Evolutionary conservation across 257 asterid genomes (phyloP).

Genomic region (Ilex asprella): DNA sequence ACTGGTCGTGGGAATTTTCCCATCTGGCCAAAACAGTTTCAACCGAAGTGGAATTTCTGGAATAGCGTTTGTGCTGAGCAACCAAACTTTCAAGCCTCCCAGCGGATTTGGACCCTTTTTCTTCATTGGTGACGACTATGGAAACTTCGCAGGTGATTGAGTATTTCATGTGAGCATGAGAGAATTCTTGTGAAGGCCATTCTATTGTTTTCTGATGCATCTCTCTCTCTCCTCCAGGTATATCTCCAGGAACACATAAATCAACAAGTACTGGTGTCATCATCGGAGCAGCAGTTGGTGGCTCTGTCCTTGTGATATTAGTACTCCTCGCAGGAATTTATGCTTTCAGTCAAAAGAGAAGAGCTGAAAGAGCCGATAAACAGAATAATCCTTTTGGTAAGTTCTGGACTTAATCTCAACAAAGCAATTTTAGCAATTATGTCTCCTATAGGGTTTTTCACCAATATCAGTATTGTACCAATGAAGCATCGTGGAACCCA

Average conservation of each 20-base stretch:
- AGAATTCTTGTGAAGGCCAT: neutral
- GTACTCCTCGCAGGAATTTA: slow-evolving; percentile 60
- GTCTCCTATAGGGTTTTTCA: slow-evolving; percentile 2
- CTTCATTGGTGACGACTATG: slow-evolving; percentile 39
- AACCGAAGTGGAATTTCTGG: slow-evolving; percentile 49
- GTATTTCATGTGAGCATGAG: neutral
- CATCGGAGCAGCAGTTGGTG: slow-evolving; percentile 74
- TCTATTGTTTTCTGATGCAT: neutral
- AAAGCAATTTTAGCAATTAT: neutral
- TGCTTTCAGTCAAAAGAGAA: slow-evolving; percentile 62
- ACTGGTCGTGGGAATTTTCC: slow-evolving; percentile 53
- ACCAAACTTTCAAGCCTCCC: slow-evolving; percentile 85
- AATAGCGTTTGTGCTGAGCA: slow-evolving; percentile 62
- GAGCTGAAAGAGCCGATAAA: slow-evolving; percentile 61
- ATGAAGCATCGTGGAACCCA: slow-evolving; percentile 72
- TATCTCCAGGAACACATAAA: slow-evolving; percentile 21
- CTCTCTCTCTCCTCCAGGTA: slow-evolving; percentile 20
- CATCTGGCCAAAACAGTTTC: slow-evolving; percentile 44
- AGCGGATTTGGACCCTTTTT: slow-evolving; percentile 55
- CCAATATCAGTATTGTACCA: slow-evolving; percentile 8
- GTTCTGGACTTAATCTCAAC: slow-evolving; percentile 4
- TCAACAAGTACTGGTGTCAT: slow-evolving; percentile 32
- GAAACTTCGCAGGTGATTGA: slow-evolving; percentile 41
- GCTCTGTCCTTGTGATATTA: slow-evolving; percentile 39
- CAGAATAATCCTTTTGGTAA: slow-evolving; percentile 80